Base-by-base conservation (phyloP, 169 alveolate genomes). In the Plasmodium knowlesi region DNA sequence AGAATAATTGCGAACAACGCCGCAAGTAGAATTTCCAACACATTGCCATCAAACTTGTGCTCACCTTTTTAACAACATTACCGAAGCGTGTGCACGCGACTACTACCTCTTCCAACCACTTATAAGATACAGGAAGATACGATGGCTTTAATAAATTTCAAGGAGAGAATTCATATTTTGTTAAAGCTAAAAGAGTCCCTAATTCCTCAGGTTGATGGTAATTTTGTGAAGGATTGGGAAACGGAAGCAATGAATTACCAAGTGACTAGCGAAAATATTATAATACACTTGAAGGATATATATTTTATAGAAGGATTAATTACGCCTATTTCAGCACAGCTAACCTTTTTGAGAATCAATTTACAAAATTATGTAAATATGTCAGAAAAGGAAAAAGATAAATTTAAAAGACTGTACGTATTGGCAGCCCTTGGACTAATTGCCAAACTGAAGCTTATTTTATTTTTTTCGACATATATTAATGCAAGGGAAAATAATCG, bases 191-290 rank as follows among this genome's bases (percentile, higher is more conserved):
- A 88, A 61, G 94, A 88, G 46, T 88, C 94, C 32, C 81, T 88
- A 79, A 88, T 88, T 78, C 94, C 89, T 22, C 80, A 67, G 67
- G 37, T 88, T 30, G 97, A 94, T 73, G 96, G 97, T 0, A 79
- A 85, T 30, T 96, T 92, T 81, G 84, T 90, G 22, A 43, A 71
- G 46, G 78, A 92, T n/a, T 96, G 97, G 97, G 85, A 95, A 73
- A 67, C 72, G 30, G 93, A 93, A 53, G 97, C 97, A 67, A 5
- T 80, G 28, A 93, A 93, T 57, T 92, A 94, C 30, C 97, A 93
- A 53, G 54, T 30, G 61, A 92, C 71, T 71, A 95, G 97, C 83
- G 97, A 96, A 83, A 83, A 93, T 82, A 71, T 94, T n/a, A 92
- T 96, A 80, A 28, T 72, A 30, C 80, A 70, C 53, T 89, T 92